Evolutionary conservation across 2,329 filamentous ascomycete species (phyloP), one percentile per base, ranked within the genome.

Genomic region (Cercospora sojina): DNA sequence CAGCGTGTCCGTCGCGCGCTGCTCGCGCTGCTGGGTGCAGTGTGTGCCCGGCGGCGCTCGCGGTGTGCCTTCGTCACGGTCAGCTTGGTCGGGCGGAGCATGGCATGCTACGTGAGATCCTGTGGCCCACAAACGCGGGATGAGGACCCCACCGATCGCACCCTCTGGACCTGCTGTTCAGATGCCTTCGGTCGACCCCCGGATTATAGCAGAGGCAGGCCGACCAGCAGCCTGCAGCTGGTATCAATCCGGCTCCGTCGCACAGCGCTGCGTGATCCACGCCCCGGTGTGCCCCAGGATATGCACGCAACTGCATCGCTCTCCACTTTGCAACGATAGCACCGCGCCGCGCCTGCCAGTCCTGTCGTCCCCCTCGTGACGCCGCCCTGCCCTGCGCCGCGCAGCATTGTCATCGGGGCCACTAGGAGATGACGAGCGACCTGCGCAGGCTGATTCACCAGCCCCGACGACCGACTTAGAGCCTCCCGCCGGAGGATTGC

Each of bases 361-460:
- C 51, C 20, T 56, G 25, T 18, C 51, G 10, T 29, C 20, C 18
- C 47, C 25, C 47, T 51, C 47, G 35, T 41, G 35, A 41, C 35
- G 35, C 35, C 35, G 35, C 35, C 35, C 16, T 41, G 35, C 35
- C 35, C 35, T 41, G 35, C 41, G 49, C 35, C 53, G 23, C 31
- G 35, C 31, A 51, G 59, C 62, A 60, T 41, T 58, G 41, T 27
- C 56, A 43, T n/a, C 63, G 31, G 58, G 38, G 13, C 38, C 27
- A 27, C 53, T 64, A 59, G 69, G 69, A 69, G 59, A 71, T 70
- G 68, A 69, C 65, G 64, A 69, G 62, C 62, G 49, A 56, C 53
- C 43, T 32, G 61, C 71, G 69, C 69, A 73, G 72, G 70, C 69
- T 66, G 67, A 61, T 64, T 62, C 63, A 61, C 58, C 65, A 43